phyloP scores from a whole-genome alignment of 345 rosid species.

The Salix brachista region DNA sequence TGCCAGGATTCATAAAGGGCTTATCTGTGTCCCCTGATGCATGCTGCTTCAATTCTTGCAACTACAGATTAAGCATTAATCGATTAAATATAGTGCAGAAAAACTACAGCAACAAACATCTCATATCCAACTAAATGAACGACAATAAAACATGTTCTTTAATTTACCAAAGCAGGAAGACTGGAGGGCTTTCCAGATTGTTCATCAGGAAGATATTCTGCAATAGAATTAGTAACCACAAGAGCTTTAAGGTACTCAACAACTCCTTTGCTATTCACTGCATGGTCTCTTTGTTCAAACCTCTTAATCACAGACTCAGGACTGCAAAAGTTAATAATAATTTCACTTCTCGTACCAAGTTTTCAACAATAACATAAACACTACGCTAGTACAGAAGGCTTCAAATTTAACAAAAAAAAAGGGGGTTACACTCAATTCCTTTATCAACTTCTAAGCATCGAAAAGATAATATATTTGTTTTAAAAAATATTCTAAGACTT shows the following conservation, averaged over 20 bases:
- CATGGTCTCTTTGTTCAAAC: constrained; percentile 78
- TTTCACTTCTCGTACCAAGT: background rate
- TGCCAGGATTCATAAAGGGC: constrained; percentile 69
- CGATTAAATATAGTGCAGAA: background rate
- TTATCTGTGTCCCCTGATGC: constrained; percentile 70
- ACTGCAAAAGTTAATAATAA: constrained; percentile 27
- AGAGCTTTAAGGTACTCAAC: constrained; percentile 89
- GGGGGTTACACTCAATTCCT: background rate
- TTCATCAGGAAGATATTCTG: constrained; percentile 91
- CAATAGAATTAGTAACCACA: constrained; percentile 69
- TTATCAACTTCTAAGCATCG: background rate
- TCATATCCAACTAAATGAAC: background rate
- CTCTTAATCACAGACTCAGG: constrained; percentile 90
- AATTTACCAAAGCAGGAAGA: constrained; percentile 77
- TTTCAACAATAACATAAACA: background rate
- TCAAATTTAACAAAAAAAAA: background rate
- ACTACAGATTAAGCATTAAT: constrained; percentile 39
- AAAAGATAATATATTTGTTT: background rate
- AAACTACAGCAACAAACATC: background rate
- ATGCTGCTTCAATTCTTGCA: constrained; percentile 92
- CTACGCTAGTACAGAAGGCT: background rate
- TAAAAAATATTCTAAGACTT: background rate
- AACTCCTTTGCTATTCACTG: constrained; percentile 81
- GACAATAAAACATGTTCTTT: background rate
- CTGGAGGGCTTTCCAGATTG: constrained; percentile 71